Evolutionary conservation across 331 rosid species (phyloP), one percentile per base, ranked within the genome.

Genomic region (Ulmus americana): DNA sequence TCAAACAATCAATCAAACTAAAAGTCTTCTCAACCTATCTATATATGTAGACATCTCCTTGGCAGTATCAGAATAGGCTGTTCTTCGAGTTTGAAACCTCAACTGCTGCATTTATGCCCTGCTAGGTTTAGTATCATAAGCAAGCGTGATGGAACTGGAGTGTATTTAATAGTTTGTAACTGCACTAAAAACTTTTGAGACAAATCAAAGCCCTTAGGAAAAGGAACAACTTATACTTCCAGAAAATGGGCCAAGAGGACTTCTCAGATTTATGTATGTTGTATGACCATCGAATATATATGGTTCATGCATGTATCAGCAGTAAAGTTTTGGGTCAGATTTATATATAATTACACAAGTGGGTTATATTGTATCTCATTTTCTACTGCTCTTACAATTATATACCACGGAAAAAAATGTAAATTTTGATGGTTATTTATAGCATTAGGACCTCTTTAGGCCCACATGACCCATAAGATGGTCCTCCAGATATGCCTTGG

Each of bases 181-280:
- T 28, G 35, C 35, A 28, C 35, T 28, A 28, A 48, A 64, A 77
- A 65, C 76, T 74, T 77, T 74, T 49, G 67, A 68, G 83, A 48
- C 73, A 48, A 74, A 28, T 2, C 12, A 4, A 56, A 56, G n/a
- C 39, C 0, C 14, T 7, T 6, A 8, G 39, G 13, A 35, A 15
- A 35, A 56, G 45, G 14, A 20, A 10, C 14, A n/a, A 15, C 14
- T 14, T 22, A 38, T 56, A 2, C 13, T 56, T 35, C 39, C 16
- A 56, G 39, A 3, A 56, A 56, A 58, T 73, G 75, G 75, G 63
- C 73, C 61, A 60, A 40, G 38, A 56, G 67, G 74, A 67, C 62
- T 69, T 70, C 65, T 63, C 66, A 68, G 75, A 77, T 66, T 38
- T 49, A 49, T 49, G 0, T 5, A 11, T 13, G 6, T 8, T 6